Base-by-base conservation (phyloP, 176 grass and related monocot genomes). In the Puccinellia tenuiflora region DNA sequence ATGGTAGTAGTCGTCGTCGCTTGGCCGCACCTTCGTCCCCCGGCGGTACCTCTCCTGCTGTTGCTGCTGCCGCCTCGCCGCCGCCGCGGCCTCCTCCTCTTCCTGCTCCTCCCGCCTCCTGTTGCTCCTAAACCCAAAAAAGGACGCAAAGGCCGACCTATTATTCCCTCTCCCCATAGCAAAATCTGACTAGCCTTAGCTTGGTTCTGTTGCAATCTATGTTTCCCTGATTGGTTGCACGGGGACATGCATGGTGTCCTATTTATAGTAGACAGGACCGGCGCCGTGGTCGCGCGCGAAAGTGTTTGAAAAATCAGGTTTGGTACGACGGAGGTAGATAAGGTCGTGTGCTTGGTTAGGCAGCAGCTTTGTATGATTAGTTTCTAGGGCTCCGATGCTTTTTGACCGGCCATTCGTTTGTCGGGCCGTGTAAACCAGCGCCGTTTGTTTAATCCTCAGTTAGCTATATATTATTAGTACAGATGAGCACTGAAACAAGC, bases 1-100 rank as follows among this genome's bases (percentile, higher is more conserved):
- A 3, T 88, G 56, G 71, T 89, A 85, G 30, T 77, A 33, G 25
- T 89, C 88, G 33, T 89, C 62, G 18, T 89, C 88, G 78, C 88
- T 89, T 31, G 83, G 78, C 62, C 88, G 72, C 34, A 89, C 83
- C 72, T 28, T 85, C 63, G 31, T 81, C 9, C 67, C 81, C 25
- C 20, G 60, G 40, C 61, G 35, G 75, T 88, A 30, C 55, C 34
- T 37, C 86, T 66, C 65, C 35, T 31, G 77, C 39, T 9, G 38
- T 25, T 13, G 18, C 17, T 13, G 18, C 17, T 31, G 57, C 17
- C 26, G 55, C 47, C 10, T 30, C 24, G 5, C 30, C 50, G 31
- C 61, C 38, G 5, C 24, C 0, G 46, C 43, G 7, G 6, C 63
- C 0, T 51, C 75, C 35, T 88, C 33, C 2, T 79, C 63, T 24